phyloP scores from a whole-genome alignment of 441 rosid genomes.

The Pelargonium cotyledonis region DNA sequence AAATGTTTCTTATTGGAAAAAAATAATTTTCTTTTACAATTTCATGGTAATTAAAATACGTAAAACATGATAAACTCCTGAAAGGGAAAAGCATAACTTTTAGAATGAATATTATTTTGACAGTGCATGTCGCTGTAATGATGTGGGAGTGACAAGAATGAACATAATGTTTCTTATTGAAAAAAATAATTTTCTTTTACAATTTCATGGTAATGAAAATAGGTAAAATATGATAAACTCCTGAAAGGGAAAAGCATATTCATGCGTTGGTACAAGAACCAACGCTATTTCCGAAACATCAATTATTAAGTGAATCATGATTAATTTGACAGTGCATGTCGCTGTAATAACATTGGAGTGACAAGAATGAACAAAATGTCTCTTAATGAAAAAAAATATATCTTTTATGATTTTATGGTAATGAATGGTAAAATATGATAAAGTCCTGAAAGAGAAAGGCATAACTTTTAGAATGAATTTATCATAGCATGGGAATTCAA shows the following conservation, averaged over 20 bases:
- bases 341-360: background rate
- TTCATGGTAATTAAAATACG: background rate
- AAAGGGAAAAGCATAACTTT: background rate
- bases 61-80: background rate
- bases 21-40: background rate
- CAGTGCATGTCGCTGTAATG: background rate
- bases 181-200: background rate
- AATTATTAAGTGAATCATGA: conserved; percentile 9
- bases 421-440: background rate
- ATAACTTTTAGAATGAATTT: background rate
- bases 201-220: background rate
- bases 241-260: conserved; percentile 21
- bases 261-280: conserved; percentile 96
- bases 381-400: background rate
- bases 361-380: background rate
- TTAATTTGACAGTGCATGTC: background rate
- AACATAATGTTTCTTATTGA: background rate
- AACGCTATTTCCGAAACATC: conserved; percentile 44
- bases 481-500: background rate
- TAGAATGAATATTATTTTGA: background rate
- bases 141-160: background rate
- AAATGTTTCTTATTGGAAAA: background rate
- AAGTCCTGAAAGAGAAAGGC: background rate
- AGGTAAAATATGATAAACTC: background rate
- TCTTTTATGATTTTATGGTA: background rate